These are phyloP conservation scores for Chalara sp. DNA, from an alignment of 2,329 filamentous ascomycete species.

Conservation along the genomic window DNA sequence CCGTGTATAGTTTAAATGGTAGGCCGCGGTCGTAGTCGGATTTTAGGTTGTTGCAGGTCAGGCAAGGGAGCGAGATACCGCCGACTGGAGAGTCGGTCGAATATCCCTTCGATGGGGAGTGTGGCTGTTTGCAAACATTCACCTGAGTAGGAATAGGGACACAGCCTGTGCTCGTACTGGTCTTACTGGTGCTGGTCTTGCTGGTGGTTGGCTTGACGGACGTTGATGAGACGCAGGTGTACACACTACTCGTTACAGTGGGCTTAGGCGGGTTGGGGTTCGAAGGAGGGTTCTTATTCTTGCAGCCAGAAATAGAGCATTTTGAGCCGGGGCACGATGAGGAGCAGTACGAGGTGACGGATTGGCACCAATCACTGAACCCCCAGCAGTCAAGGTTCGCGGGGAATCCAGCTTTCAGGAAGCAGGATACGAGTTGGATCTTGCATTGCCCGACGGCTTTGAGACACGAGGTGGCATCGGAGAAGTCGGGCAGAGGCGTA, in stretches of 20 bases:
- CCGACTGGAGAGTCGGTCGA: conserved; percentile 54
- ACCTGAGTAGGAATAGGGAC: conserved; percentile 40
- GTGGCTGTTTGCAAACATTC: conserved; percentile 45
- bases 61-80: conserved; percentile 43
- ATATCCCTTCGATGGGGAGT: conserved; percentile 55
- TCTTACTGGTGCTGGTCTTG: conserved; percentile 23
- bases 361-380: conserved; percentile 43
- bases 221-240: conserved; percentile 22
- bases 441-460: conserved; percentile 33
- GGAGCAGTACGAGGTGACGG: conserved; percentile 38
- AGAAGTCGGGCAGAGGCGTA: conserved; percentile 41
- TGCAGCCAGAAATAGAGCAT: conserved; percentile 38
- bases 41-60: conserved; percentile 47
- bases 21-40: conserved; percentile 33
- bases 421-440: conserved; percentile 44
- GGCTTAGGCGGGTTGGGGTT: conserved; percentile 30
- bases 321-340: conserved; percentile 28
- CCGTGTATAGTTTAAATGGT: conserved; percentile 47
- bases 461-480: conserved; percentile 35
- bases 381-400: conserved; percentile 42
- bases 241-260: conserved; percentile 29
- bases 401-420: conserved; percentile 44
- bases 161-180: conserved; percentile 26
- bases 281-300: conserved; percentile 34
- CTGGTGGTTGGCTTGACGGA: conserved; percentile 21